Evolutionary conservation across 2,329 filamentous ascomycete genomes (phyloP).

Genomic region (Ciborinia camelliae): DNA sequence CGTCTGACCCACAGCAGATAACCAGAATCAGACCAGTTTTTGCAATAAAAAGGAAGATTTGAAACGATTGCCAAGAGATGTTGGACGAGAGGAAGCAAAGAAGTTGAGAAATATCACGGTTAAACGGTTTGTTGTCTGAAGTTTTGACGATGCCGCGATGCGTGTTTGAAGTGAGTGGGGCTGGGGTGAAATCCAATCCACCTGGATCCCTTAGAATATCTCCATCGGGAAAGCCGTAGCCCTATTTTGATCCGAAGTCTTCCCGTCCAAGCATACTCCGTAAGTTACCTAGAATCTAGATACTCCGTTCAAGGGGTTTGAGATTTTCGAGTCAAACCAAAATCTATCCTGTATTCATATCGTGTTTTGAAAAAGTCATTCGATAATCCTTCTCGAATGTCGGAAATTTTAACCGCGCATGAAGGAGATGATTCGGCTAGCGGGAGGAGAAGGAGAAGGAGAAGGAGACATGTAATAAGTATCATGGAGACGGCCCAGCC

Average conservation of each 20-base stretch:
- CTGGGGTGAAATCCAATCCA: too few species aligned
- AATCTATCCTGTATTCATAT: neutral
- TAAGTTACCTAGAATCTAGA: too few species aligned
- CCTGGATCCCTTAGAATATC: neutral
- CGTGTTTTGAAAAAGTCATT: neutral
- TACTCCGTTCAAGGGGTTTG: neutral
- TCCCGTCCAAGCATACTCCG: neutral
- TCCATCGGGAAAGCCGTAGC: neutral
- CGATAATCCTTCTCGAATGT: neutral
- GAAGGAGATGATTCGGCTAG: neutral
- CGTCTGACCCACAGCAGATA: slow-evolving; percentile 9
- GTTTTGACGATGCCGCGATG: slow-evolving; percentile 1
- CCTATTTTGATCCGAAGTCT: neutral
- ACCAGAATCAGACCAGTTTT: neutral
- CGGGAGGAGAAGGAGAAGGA: too few species aligned
- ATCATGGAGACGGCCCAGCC: neutral
- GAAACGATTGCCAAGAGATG: neutral
- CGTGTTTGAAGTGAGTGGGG: slow-evolving; percentile 11
- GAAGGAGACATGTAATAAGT: neutral
- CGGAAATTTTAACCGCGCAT: neutral
- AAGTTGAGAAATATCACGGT: neutral
- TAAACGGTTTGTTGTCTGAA: slow-evolving; percentile 4
- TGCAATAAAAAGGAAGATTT: neutral
- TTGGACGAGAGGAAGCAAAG: neutral
- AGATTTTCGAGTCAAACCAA: neutral